phyloP scores from a whole-genome alignment of 768 basidiomycete species.

The Pleurotus eryngii region DNA sequence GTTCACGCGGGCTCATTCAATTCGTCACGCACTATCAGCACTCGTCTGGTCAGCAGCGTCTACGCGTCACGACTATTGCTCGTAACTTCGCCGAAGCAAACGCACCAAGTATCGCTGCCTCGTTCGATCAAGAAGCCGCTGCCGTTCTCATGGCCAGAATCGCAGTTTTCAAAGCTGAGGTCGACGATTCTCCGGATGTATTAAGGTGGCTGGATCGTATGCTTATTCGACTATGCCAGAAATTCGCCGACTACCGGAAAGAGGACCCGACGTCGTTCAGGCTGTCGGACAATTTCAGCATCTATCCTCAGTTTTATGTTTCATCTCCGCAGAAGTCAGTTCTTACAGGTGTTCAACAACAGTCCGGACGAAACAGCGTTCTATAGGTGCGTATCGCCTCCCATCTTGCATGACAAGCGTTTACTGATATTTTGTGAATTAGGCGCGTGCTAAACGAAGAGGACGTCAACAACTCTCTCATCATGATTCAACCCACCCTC shows the following conservation, averaged over 20 bases:
- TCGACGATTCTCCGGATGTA: slow-evolving; percentile 96
- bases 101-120: slow-evolving; percentile 87
- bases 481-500: slow-evolving; percentile 99
- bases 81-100: slow-evolving; percentile 97
- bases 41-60: slow-evolving; percentile 87
- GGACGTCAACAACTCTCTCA: slow-evolving; percentile 98
- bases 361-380: slow-evolving; percentile 99
- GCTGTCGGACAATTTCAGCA: slow-evolving; percentile 92
- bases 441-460: slow-evolving; percentile 95
- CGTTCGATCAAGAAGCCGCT: slow-evolving; percentile 97
- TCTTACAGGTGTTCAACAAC: slow-evolving; percentile 99
- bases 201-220: slow-evolving; percentile 97
- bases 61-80: slow-evolving; percentile 97
- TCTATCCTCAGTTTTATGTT: slow-evolving; percentile 99
- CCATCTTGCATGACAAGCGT: background rate
- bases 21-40: slow-evolving; percentile 99
- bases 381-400: slow-evolving; percentile 65
- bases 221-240: slow-evolving; percentile 97
- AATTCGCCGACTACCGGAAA: slow-evolving; percentile 98
- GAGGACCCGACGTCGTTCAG: slow-evolving; percentile 95
- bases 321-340: slow-evolving; percentile 95
- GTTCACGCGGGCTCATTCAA: slow-evolving; percentile 92
- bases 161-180: slow-evolving; percentile 98
- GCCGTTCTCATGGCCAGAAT: slow-evolving; percentile 98
- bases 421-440: slow-evolving; percentile 8